Percentiles rank a stretch among this genome's conserved stretches.
These are phyloP conservation scores for Pseudodiploospora longispora DNA, from an alignment of 2,329 filamentous ascomycete species.

Conservation along the genomic window DNA sequence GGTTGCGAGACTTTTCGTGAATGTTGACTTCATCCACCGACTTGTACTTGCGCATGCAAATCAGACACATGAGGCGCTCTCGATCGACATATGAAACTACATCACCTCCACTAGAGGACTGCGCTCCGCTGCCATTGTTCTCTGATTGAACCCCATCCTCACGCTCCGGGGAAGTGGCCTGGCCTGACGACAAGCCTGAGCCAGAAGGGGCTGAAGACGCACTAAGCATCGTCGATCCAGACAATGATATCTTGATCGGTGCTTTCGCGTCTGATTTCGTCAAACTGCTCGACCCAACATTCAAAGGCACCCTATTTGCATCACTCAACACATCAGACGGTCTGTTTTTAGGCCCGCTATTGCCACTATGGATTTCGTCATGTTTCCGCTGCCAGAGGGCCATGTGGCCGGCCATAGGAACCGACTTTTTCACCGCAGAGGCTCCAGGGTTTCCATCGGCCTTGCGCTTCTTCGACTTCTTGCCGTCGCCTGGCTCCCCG, in stretches of 20 bases:
- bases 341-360: slow-evolving; percentile 4
- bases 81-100: slow-evolving; percentile 50
- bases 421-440: slow-evolving; percentile 27
- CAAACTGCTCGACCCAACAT: slow-evolving; percentile 1
- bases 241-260: slow-evolving; percentile 26
- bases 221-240: slow-evolving; percentile 2
- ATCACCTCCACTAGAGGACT: neutral
- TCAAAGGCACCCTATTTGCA: neutral
- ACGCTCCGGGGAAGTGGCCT: slow-evolving; percentile 11
- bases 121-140: slow-evolving; percentile 3
- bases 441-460: slow-evolving; percentile 29
- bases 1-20: slow-evolving; percentile 35
- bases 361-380: slow-evolving; percentile 27
- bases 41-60: slow-evolving; percentile 41
- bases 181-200: slow-evolving; percentile 23
- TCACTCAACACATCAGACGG: neutral
- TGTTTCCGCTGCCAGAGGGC: slow-evolving; percentile 38
- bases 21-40: slow-evolving; percentile 33
- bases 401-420: slow-evolving; percentile 35
- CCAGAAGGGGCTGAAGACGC: slow-evolving; percentile 6
- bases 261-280: slow-evolving; percentile 12
- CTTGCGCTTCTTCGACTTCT: slow-evolving; percentile 47
- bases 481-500: slow-evolving; percentile 21
- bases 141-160: slow-evolving; percentile 2
- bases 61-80: slow-evolving; percentile 36